Conservation (phyloP, 225 moss, liverwort and hornwort genomes). For the Lunularia cruciata region DNA sequence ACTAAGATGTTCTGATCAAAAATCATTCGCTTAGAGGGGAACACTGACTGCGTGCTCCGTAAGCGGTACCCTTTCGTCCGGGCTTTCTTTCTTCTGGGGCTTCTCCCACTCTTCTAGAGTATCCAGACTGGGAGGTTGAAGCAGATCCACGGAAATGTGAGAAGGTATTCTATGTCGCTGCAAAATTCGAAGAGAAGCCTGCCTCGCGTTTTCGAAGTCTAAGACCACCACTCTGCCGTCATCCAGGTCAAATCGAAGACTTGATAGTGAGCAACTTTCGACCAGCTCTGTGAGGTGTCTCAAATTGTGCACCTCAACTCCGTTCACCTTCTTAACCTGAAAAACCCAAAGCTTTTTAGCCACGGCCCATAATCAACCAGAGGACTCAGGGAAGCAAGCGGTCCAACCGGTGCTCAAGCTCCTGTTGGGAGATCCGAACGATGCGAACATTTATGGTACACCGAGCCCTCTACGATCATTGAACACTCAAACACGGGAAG, state of each 20-base stretch:
- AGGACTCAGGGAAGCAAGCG: not conserved
- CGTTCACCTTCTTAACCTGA: slow-evolving; percentile 88
- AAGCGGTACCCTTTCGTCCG: slow-evolving; percentile 36
- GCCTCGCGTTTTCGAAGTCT: slow-evolving; percentile 68
- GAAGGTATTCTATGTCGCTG: slow-evolving; percentile 84
- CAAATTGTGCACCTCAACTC: slow-evolving; percentile 75
- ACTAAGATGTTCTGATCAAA: no score
- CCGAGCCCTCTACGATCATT: not conserved
- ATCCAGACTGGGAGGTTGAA: slow-evolving; percentile 44
- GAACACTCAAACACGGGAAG: not conserved
- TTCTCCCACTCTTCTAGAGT: slow-evolving; percentile 52
- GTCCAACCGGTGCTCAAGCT: not conserved
- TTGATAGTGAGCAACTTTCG: slow-evolving; percentile 61
- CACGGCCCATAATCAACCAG: not conserved
- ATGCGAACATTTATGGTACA: no score
- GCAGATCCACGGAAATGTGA: slow-evolving; percentile 72
- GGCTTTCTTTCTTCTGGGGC: slow-evolving; percentile 34
- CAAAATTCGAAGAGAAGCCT: slow-evolving; percentile 74
- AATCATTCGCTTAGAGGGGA: slow-evolving; percentile 5
- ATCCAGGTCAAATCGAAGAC: slow-evolving; percentile 63
- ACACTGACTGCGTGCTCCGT: slow-evolving; percentile 37
- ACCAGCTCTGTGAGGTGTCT: slow-evolving; percentile 78
- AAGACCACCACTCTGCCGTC: slow-evolving; percentile 67
- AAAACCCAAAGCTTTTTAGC: not conserved
- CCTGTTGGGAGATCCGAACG: not conserved